These are phyloP conservation scores for Alopecurus myosuroides DNA, from an alignment of 176 grass and related monocot species.

Conservation along the genomic window DNA sequence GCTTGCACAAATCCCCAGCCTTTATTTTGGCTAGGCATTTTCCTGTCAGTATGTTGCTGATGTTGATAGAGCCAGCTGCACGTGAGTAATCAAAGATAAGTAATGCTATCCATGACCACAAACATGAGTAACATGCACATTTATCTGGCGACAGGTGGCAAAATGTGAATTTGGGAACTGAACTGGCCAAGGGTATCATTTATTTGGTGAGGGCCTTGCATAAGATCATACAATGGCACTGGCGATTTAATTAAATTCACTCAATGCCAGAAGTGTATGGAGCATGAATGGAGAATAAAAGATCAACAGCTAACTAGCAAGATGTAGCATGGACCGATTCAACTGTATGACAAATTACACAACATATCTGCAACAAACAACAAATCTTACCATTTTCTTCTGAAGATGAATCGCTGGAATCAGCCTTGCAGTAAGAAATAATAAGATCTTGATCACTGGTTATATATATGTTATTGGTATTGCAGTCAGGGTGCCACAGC, in stretches of 20 bases:
- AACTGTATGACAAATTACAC: not conserved
- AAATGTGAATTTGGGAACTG: not conserved
- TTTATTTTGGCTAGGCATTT: slow-evolving; percentile 87
- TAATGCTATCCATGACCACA: not conserved
- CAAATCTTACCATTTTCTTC: slow-evolving; percentile 51
- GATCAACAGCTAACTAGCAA: not conserved
- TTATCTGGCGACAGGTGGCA: not conserved
- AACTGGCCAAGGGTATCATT: not conserved
- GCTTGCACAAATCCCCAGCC: slow-evolving; percentile 26
- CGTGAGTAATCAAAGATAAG: not conserved
- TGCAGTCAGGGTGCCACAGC: slow-evolving; percentile 92
- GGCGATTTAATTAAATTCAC: not conserved
- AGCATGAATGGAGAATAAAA: not conserved
- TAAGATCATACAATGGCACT: not conserved
- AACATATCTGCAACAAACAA: not conserved
- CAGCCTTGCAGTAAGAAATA: slow-evolving; percentile 92
- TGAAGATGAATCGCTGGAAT: slow-evolving; percentile 59
- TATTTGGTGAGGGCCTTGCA: not conserved
- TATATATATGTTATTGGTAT: slow-evolving; percentile 95
- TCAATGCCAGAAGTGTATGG: not conserved
- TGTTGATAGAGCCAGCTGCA: slow-evolving; percentile 85
- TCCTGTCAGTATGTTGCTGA: slow-evolving; percentile 89
- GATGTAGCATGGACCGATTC: not conserved
- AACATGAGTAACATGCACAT: not conserved
- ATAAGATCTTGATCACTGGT: slow-evolving; percentile 93